Evolutionary conservation across 495 filamentous ascomycete species (phyloP), one percentile per base, ranked within the genome.

Genomic region (Penicillium simplicissimum): DNA sequence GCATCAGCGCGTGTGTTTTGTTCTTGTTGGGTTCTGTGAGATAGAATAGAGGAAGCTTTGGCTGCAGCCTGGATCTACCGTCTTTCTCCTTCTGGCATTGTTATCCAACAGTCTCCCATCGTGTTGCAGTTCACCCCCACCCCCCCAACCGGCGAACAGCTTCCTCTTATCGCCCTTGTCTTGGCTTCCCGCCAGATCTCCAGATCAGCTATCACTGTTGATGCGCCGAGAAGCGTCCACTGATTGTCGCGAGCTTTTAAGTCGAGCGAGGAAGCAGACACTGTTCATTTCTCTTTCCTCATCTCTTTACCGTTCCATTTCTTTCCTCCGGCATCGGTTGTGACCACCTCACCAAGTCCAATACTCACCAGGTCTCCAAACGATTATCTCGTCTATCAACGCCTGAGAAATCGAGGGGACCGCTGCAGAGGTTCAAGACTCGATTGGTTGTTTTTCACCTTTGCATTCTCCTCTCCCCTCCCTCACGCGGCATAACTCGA

Each of bases 131-230:
- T 17, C 28, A 23, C 52, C 5, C 19, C 10, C n/a, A n/a, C n/a
- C n/a, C n/a, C n/a, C n/a, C n/a, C n/a, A n/a, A 28, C 43, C 17
- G 7, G 33, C 5, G 31, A 31, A n/a, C 28, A 51, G n/a, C 52
- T 40, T 36, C 25, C 25, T 17, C 49, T 56, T 59, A 54, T 54
- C 43, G 23, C 49, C 47, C 52, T 52, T 1, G 47, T 53, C 63
- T 59, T 57, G 45, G 60, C 58, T 62, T 60, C 15, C 38, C 58
- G 58, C 58, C 58, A 60, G 53, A 65, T 61, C 55, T 66, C 60
- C 54, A 52, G 35, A 62, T 57, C 52, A 15, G 52, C 17, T 6
- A 36, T 53, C 28, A 35, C n/a, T 4, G 21, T 31, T n/a, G 36
- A 31, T 31, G 17, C 23, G 28, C 51, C 28, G 8, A 25, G 14